A percentile compares a stretch with the other conserved stretches of the same genome.
Evolutionary conservation across 1,284 basidiomycete species (phyloP).

Genomic region (Naganishia sp.): DNA sequence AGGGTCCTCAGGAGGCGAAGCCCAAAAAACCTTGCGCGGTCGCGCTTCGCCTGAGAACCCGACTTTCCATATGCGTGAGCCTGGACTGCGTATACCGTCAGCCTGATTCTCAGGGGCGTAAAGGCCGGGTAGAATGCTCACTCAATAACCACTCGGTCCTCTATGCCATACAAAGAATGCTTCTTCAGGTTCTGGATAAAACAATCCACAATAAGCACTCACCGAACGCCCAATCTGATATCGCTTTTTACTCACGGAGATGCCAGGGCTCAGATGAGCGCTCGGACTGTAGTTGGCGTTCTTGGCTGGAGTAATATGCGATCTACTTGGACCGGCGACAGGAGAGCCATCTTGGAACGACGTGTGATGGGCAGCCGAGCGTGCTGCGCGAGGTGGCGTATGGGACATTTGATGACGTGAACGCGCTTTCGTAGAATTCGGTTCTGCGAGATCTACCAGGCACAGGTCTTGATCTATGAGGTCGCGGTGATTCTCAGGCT

Average conservation of each 20-base stretch:
- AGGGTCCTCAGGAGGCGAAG: slow-evolving; percentile 20
- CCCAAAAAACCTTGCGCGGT: slow-evolving; percentile 49
- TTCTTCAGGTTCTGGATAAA: slow-evolving; percentile 45
- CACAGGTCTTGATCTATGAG: no score
- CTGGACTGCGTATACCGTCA: slow-evolving; percentile 43
- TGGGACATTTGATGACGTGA: not conserved
- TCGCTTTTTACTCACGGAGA: slow-evolving; percentile 1
- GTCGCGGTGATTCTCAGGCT: no score
- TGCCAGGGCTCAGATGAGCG: slow-evolving; percentile 15
- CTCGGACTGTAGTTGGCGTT: slow-evolving; percentile 19
- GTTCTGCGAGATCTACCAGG: no score
- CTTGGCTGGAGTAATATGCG: slow-evolving; percentile 13
- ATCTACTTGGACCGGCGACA: slow-evolving; percentile 13
- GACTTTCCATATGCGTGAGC: slow-evolving; percentile 54
- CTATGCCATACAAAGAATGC: slow-evolving; percentile 55
- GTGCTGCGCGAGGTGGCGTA: slow-evolving; percentile 16
- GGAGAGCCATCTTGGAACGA: slow-evolving; percentile 9
- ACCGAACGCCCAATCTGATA: not conserved
- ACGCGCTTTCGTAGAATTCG: no score
- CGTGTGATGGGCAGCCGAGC: not conserved
- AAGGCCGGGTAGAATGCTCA: slow-evolving; percentile 33
- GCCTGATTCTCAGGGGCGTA: no score
- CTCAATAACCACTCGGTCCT: slow-evolving; percentile 56
- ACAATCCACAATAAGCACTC: not conserved
- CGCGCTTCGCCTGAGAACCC: slow-evolving; percentile 55